Conservation (phyloP, 495 filamentous ascomycete species). For the Hyaloscypha variabilis region DNA sequence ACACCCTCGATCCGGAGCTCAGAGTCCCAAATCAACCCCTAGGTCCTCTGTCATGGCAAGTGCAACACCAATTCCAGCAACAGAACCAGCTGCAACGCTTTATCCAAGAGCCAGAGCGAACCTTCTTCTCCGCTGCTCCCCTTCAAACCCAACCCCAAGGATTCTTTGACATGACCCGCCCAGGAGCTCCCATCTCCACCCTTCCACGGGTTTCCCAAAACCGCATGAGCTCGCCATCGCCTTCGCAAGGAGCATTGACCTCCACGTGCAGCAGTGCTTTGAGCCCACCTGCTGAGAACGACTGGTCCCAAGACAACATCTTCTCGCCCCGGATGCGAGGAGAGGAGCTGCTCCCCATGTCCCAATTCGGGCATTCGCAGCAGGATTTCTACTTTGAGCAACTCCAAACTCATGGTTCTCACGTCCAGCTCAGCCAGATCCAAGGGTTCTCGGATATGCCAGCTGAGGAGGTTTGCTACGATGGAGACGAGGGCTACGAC, state of each 20-base stretch:
- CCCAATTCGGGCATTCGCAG: conserved; percentile 13
- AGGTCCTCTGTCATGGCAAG: neutral
- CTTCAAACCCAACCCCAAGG: neutral
- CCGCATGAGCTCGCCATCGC: neutral
- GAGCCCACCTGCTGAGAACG: conserved; percentile 18
- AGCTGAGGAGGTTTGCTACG: conserved; percentile 13
- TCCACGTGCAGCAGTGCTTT: conserved; percentile 13
- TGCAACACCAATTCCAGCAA: conserved; percentile 1
- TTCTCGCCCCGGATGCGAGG: conserved; percentile 10
- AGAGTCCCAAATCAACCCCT: neutral
- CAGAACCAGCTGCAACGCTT: conserved; percentile 18
- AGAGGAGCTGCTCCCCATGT: neutral
- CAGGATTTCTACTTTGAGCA: conserved; percentile 7
- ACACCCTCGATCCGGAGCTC: neutral
- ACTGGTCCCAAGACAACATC: conserved; percentile 15
- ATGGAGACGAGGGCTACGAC: conserved; percentile 22
- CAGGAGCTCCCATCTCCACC: conserved; percentile 14
- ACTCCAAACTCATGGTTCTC: neutral
- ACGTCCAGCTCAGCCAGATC: conserved; percentile 23
- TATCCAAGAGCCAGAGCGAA: conserved; percentile 13
- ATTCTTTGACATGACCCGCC: neutral
- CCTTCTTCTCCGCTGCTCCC: conserved; percentile 16
- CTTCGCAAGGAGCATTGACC: neutral
- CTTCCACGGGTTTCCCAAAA: conserved; percentile 19
- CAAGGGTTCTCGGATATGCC: conserved; percentile 20